Evolutionary conservation across 106 monocot genomes (phyloP), one percentile per base, ranked within the genome.

Genomic region (Posidonia australis): DNA sequence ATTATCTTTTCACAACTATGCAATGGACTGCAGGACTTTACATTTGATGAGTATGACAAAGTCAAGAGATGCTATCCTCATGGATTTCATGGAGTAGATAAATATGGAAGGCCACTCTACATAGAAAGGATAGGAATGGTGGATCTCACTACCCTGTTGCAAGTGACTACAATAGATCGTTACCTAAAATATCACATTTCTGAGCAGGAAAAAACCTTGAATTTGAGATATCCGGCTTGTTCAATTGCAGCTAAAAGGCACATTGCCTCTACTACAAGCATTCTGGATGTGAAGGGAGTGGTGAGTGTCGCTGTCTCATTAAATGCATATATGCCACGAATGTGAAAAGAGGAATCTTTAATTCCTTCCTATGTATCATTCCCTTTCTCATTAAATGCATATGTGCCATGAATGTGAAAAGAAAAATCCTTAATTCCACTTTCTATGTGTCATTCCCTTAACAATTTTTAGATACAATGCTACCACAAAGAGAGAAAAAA

Each of bases 51-150:
- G 69, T 52, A 66, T 49, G 80, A 77, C 32, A 63, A 44, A 16
- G 86, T 87, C 13, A 80, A 83, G 62, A 80, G 53, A 63, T 77
- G 71, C 47, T 87, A 87, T 68, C 83, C 86, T 27, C 86, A 80
- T 58, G 82, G 83, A 45, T 83, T 71, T 70, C 86, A 87, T 72
- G 83, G 86, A 68, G 86, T 87, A 29, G 86, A 87, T 54, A 77
- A 69, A 58, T 77, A 66, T 59, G 86, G 86, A 5, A 80, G 86
- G 60, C 86, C 86, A 28, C 9, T 87, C n/a, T 87, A 87, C 65
- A 77, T 87, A 42, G 86, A 87, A 64, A 80, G 82, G 51, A 72
- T 87, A 51, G 86, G 86, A 32, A 25, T 58, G 55, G 61, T 75
- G 25, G 75, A 87, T 69, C 68, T 80, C n/a, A 70, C 47, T 9